Conservation (phyloP, 2,329 filamentous ascomycete genomes). For the Diaporthe caulivora region DNA sequence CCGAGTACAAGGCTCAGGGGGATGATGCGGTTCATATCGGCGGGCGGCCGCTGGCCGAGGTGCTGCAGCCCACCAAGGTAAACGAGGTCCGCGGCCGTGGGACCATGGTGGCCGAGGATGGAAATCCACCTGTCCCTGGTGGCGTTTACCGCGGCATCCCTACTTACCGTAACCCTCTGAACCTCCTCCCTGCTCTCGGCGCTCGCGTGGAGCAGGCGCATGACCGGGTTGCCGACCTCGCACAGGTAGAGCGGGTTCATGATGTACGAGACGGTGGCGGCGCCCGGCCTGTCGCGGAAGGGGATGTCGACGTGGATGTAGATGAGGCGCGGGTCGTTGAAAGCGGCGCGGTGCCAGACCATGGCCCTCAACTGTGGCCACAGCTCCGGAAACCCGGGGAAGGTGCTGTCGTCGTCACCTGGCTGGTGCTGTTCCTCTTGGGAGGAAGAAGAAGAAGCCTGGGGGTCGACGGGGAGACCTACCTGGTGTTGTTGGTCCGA, state of each 20-base stretch:
- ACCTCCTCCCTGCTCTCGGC: not conserved
- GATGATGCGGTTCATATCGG: not conserved
- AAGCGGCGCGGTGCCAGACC: not conserved
- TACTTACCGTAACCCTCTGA: no score
- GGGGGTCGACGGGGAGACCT: not conserved
- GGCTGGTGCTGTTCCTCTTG: not conserved
- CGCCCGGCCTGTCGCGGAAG: fast-evolving
- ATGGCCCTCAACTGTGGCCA: not conserved
- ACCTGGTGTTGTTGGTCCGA: not conserved
- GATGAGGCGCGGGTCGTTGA: not conserved
- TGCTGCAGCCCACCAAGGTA: not conserved
- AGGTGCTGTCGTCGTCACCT: not conserved
- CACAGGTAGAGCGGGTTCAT: not conserved
- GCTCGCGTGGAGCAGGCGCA: not conserved
- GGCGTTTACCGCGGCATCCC: not conserved
- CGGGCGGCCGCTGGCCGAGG: fast-evolving
- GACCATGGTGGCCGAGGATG: not conserved
- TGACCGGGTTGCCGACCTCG: not conserved
- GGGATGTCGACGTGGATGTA: not conserved
- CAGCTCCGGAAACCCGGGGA: not conserved
- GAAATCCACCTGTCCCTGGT: not conserved
- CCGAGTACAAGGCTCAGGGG: not conserved
- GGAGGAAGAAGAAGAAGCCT: not conserved
- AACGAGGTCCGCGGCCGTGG: not conserved
- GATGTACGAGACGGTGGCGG: not conserved